phyloP scores from a whole-genome alignment of 139 green algal species.

The Chlamydomonas eustigma region DNA sequence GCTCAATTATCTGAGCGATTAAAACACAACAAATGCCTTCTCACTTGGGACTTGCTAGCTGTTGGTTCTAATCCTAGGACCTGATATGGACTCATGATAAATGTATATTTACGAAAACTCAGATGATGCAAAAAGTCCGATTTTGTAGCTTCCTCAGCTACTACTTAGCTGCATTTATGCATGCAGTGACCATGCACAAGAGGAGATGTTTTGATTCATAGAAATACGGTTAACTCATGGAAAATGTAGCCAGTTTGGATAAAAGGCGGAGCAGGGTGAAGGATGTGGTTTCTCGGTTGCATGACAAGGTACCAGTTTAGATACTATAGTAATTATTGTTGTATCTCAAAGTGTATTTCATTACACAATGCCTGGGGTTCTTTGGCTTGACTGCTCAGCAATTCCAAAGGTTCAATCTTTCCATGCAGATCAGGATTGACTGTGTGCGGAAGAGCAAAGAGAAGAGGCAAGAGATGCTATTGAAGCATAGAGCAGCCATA shows the following conservation, averaged over 20 bases:
- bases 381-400: no score
- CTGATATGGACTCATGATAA: not conserved
- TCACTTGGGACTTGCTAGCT: not conserved
- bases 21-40: no score
- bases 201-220: not conserved
- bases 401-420: no score
- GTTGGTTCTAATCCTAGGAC: not conserved
- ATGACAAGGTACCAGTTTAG: conserved; percentile 3
- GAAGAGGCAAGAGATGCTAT: no score
- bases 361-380: no score
- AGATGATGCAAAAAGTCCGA: not conserved
- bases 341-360: no score
- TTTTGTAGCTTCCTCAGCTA: not conserved
- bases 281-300: not conserved
- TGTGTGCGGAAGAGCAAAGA: no score
- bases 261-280: not conserved
- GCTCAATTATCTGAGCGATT: not conserved
- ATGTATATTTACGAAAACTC: not conserved
- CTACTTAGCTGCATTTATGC: not conserved
- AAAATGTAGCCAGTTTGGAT: not conserved
- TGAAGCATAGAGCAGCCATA: no score
- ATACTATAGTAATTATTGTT: no score
- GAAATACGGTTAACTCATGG: not conserved
- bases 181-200: not conserved
- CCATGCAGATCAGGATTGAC: no score